Evolutionary conservation across 345 rosid species (phyloP), one percentile per base, ranked within the genome.

Genomic region (Hirschfeldia incana): DNA sequence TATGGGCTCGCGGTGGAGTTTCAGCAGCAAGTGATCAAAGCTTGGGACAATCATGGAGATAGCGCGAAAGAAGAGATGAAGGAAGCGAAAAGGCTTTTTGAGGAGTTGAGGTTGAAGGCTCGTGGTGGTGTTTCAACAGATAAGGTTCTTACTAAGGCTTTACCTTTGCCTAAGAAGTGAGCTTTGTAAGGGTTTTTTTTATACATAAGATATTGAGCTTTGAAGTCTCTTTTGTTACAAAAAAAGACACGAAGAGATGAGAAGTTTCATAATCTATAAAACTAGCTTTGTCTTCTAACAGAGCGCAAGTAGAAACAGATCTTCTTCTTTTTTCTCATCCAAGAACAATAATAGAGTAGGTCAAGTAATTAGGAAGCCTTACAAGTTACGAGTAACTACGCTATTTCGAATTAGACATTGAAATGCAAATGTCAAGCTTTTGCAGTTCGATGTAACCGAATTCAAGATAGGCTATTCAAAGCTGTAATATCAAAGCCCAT

Each of bases 21-120:
- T 83, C 98, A 94, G 84, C 92, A 85, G 83, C 84, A 64, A 74
- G 99, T 76, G 32, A 72, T 93, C 36, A 87, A 87, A 80, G 93
- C 91, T 70, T 93, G 93, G 99, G 92, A 90, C 53, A 83, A 89
- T 81, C 98, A 91, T 74, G 94, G 98, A 71, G 81, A 84, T 5
- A 85, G 85, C 69, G 92, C 86, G 55, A 72, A 81, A 80, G 92
- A 86, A 15, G 97, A 91, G 78, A 87, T 93, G 65, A 78, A 55
- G 72, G 97, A 89, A 74, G 94, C 93, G 6, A 79, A 34, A 13
- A 83, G 73, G 66, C 70, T 85, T 65, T 88, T 92, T 10, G 88
- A 88, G 80, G 87, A 92, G 57, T 70, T 92, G 73, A 83, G 91
- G 53, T 83, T 76, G 63, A 91, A 89, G 79, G 91, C 90, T 42